phyloP scores from a whole-genome alignment of 257 asterid species.

The Eustoma russellianum region DNA sequence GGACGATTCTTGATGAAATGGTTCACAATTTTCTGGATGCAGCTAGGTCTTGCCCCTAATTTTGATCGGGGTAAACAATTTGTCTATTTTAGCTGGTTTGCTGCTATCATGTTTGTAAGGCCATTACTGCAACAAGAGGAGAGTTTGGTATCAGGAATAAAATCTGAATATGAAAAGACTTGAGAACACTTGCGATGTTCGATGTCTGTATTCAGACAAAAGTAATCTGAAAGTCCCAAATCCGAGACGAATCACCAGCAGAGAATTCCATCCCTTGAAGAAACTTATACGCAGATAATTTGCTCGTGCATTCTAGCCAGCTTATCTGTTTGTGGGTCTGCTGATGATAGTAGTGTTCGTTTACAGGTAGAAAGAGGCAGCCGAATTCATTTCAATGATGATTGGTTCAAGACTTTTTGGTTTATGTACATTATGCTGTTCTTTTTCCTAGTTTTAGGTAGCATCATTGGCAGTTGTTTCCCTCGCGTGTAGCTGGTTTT shows the following conservation, averaged over 20 bases:
- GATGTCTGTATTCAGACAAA: no score
- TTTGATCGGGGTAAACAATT: slow-evolving; percentile 10
- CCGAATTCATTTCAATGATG: neutral
- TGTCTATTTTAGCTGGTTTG: neutral
- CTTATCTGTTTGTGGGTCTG: no score
- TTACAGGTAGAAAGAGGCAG: slow-evolving; percentile 13
- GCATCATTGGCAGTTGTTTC: slow-evolving; percentile 5
- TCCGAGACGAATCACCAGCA: no score
- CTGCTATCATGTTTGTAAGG: neutral
- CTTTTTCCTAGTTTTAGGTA: neutral
- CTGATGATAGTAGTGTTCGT: neutral
- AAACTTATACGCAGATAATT: no score
- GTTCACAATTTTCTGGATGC: slow-evolving; percentile 8
- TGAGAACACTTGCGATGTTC: no score
- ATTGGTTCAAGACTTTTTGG: slow-evolving; percentile 1
- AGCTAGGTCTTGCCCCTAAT: slow-evolving; percentile 2
- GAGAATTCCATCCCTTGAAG: no score
- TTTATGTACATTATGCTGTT: slow-evolving; percentile 11
- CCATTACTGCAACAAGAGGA: no score
- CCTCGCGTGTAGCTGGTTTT: slow-evolving; percentile 2
- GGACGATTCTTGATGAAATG: slow-evolving; percentile 5
- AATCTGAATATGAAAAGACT: no score
- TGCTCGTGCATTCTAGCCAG: no score
- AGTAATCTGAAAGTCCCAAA: no score
- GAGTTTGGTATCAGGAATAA: no score